A percentile compares a stretch with the other conserved stretches of the same genome.
These are phyloP conservation scores for Arthrobotrys sphaeroides DNA, from an alignment of 2,329 filamentous ascomycete species.

Conservation along the genomic window DNA sequence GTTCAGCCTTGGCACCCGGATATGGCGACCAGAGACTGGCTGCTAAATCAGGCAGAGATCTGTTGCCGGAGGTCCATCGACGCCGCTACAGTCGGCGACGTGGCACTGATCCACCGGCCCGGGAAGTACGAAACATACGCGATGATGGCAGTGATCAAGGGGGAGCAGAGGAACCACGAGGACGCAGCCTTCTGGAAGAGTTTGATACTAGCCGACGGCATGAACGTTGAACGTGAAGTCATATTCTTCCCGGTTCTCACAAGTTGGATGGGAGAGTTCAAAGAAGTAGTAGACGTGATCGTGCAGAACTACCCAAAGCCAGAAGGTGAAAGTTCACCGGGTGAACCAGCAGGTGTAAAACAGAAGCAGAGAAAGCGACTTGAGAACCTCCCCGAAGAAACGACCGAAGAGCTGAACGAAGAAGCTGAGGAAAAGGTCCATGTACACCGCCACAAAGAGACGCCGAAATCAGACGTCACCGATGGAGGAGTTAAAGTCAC, in stretches of 20 bases:
- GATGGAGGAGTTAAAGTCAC: constrained; percentile 10
- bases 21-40: constrained; percentile 12
- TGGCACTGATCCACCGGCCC: constrained; percentile 3
- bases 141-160: constrained; percentile 15
- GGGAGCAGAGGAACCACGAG: constrained; percentile 2
- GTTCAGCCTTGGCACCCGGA: constrained; percentile 9
- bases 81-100: constrained; percentile 1
- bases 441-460: neutral
- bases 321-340: neutral
- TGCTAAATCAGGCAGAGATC: constrained; percentile 7
- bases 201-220: constrained; percentile 2
- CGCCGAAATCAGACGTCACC: neutral
- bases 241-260: constrained; percentile 19
- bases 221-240: constrained; percentile 7
- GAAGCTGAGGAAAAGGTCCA: neutral
- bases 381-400: constrained; percentile 3
- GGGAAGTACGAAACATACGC: constrained; percentile 11
- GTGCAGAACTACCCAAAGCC: constrained; percentile 11
- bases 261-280: constrained; percentile 16
- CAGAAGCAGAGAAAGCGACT: neutral
- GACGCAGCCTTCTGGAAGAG: constrained; percentile 11
- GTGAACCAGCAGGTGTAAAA: neutral
- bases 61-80: constrained; percentile 6
- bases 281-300: constrained; percentile 4
- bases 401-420: neutral